A percentile compares a stretch with the other conserved stretches of the same genome.
Conservation (phyloP, 2,329 filamentous ascomycete genomes). For the Emmonsiellopsis sp. region DNA sequence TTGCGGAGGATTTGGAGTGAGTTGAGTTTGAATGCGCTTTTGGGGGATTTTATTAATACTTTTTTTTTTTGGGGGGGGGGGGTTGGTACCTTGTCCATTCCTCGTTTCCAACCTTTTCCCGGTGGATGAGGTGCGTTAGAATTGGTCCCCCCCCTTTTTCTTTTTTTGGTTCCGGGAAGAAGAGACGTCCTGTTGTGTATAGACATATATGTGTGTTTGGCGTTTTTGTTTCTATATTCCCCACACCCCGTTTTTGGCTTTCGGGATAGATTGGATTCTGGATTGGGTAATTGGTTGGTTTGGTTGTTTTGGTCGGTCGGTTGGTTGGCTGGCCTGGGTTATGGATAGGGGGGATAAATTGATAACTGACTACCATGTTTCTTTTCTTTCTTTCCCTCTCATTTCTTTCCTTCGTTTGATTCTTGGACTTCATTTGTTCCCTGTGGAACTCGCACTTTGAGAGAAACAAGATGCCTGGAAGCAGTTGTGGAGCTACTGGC, state of each 20-base stretch:
- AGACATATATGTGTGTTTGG: background rate
- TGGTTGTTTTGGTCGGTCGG: too few relatives aligned
- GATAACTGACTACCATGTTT: background rate
- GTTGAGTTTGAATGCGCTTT: background rate
- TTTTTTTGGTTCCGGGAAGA: background rate
- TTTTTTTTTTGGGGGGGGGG: conserved; percentile 1
- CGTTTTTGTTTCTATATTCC: background rate
- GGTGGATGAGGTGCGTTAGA: too few relatives aligned
- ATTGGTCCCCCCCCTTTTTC: too few relatives aligned
- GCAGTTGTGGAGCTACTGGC: too few relatives aligned
- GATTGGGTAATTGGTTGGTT: background rate
- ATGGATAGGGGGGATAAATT: background rate
- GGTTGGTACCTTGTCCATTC: background rate
- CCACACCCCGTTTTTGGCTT: background rate
- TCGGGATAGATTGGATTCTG: background rate
- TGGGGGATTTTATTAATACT: background rate
- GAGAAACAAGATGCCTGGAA: too few relatives aligned
- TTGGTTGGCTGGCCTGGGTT: background rate
- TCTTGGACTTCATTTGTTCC: background rate
- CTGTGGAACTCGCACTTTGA: background rate
- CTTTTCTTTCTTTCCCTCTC: background rate
- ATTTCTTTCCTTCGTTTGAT: background rate
- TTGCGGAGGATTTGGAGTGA: conserved; percentile 32
- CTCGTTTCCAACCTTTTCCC: too few relatives aligned
- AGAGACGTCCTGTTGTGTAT: background rate